Base-by-base conservation (phyloP, 2,329 filamentous ascomycete genomes). In the Trichophaea hybrida region DNA sequence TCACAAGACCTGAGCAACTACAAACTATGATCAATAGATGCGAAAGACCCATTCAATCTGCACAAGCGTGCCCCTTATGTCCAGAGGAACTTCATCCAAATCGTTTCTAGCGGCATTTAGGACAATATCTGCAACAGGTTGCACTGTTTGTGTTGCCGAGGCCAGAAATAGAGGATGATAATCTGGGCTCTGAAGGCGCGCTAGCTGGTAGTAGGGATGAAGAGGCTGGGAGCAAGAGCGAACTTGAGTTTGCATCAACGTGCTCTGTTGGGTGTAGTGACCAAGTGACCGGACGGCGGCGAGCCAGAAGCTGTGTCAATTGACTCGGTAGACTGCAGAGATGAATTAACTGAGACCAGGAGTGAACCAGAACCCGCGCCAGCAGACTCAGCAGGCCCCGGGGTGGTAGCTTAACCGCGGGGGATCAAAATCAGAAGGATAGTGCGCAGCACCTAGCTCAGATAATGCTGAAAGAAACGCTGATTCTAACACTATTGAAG, bases 121-220 rank as follows among this genome's bases (percentile, higher is more conserved):
- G 51, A 6, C 55, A 33, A 7, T 61, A 64, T 60, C 56, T 63
- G 61, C 61, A 64, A 43, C 61, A 64, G 50, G 31, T 64, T 7
- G 58, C 62, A 2, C 24, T 64, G 6, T 64, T 64, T 37, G 55
- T 43, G 10, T 43, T 43, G 38, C 10, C 10, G n/a, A 63, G 44
- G 15, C n/a, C 38, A 15, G n/a, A 12, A 43, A 15, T 12, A 15
- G 38, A 43, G 38, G 38, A 43, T 43, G 38, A 43, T 2, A 12
- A 12, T 43, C 24, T 24, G 24, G 24, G 24, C 24, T 43, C 10
- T 15, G 38, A 43, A 43, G 38, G 15, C 2, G 38, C 10, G 10
- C 10, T 43, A 43, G 38, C 10, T 12, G 38, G 15, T 15, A 43
- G 15, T 12, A 15, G 38, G 10, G 15, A 43, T 43, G 38, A 12